Conservation (phyloP, 1,139 yeast species). For the Meyerozyma guilliermondii region DNA sequence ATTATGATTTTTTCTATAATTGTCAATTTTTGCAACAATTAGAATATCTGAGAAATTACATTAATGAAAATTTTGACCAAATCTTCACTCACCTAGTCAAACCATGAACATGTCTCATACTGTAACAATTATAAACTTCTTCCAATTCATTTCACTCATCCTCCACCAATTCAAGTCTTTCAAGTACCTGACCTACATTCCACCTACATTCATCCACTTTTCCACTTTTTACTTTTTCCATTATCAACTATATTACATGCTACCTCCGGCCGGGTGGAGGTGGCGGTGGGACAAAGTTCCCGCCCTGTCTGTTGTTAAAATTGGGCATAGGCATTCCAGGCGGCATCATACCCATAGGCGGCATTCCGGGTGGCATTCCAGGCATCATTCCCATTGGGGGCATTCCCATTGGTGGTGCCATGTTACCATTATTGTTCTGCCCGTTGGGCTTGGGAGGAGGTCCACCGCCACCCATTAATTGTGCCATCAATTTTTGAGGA, state of each 20-base stretch:
- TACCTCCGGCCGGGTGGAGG: conserved; percentile 1
- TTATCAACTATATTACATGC: background rate
- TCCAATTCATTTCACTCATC: no score
- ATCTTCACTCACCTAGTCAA: no score
- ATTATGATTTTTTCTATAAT: no score
- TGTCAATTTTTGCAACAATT: no score
- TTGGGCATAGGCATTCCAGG: conserved; percentile 7
- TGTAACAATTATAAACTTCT: no score
- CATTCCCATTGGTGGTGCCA: conserved; percentile 13
- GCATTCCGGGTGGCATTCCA: conserved; percentile 16
- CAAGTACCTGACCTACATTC: background rate
- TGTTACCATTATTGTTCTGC: background rate
- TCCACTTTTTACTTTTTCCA: background rate
- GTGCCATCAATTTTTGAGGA: conserved; percentile 48
- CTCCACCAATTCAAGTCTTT: no score
- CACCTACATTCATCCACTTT: background rate
- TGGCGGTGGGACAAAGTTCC: conserved; percentile 1
- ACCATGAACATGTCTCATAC: no score
- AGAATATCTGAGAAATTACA: no score
- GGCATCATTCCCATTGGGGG: conserved; percentile 19
- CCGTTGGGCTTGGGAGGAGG: conserved; percentile 6
- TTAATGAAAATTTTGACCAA: no score
- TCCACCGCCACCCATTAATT: conserved; percentile 30
- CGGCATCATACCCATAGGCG: conserved; percentile 15
- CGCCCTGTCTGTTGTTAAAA: conserved; percentile 1